Conservation (phyloP, 352 stramenopile genomes). For the Phytophthora colocasiae region DNA sequence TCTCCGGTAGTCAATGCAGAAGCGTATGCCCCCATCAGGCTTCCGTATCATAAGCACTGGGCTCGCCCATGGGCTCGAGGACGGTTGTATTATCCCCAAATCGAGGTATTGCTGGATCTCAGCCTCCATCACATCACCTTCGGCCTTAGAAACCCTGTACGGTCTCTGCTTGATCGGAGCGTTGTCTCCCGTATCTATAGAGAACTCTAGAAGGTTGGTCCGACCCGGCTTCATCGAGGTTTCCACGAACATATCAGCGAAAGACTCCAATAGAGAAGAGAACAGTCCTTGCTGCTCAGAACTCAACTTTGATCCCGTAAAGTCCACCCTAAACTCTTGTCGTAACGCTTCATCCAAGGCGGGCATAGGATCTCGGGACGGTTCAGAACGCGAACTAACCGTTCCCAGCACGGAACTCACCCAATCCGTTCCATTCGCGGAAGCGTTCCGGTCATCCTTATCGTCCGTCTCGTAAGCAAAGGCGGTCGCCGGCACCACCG, state of each 20-base stretch:
- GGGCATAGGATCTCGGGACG: neutral
- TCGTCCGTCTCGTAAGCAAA: no score
- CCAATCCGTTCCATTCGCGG: neutral
- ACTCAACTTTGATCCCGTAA: neutral
- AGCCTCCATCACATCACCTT: slow-evolving; percentile 8
- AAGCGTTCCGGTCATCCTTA: no score
- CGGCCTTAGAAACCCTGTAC: neutral
- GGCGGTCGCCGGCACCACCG: no score
- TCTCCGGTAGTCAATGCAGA: neutral
- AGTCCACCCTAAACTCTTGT: neutral
- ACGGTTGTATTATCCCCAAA: neutral
- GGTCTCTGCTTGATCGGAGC: slow-evolving; percentile 1
- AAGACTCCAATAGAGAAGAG: neutral
- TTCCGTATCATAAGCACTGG: neutral
- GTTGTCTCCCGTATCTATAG: slow-evolving; percentile 1
- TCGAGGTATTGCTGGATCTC: neutral
- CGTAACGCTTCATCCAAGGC: neutral
- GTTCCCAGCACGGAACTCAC: neutral
- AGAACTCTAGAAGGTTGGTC: slow-evolving; percentile 1
- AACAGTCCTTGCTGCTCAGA: neutral
- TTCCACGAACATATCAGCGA: slow-evolving; percentile 4
- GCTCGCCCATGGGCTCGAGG: neutral
- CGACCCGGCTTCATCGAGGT: slow-evolving; percentile 5
- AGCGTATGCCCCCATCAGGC: neutral
- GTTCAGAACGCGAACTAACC: neutral